Percentiles rank a stretch among this genome's conserved stretches.
These are phyloP conservation scores for Globomyces pollinis-pini DNA, from an alignment of 192 early-diverging fungal species.

Conservation along the genomic window DNA sequence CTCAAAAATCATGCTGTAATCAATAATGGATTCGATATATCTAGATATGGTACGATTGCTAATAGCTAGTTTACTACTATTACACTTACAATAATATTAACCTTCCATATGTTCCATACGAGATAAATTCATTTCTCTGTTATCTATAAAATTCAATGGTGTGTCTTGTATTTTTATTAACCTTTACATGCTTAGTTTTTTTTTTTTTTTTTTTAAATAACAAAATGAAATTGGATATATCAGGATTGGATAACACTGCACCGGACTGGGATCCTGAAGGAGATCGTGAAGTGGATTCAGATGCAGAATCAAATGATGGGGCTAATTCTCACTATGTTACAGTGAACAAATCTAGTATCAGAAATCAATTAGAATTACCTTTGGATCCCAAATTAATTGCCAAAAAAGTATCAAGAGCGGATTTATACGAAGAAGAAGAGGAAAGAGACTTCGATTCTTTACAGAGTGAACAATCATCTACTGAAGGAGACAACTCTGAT, in stretches of 20 bases:
- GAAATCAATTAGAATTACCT: neutral
- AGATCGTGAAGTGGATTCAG: neutral
- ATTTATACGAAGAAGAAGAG: constrained; percentile 7
- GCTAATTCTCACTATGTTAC: neutral
- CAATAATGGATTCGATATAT: no score
- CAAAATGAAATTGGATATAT: neutral
- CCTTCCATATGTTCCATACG: no score
- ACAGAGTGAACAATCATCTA: no score
- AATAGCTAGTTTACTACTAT: no score
- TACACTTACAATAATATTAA: no score
- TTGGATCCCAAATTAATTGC: constrained; percentile 30
- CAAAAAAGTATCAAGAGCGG: constrained; percentile 20
- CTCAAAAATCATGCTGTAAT: no score
- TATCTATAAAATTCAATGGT: no score
- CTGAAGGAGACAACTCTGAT: neutral
- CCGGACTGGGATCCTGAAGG: neutral
- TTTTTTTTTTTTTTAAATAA: neutral
- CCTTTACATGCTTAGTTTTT: neutral
- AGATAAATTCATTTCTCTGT: no score
- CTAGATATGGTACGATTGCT: no score
- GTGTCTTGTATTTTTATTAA: no score
- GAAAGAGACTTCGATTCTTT: neutral
- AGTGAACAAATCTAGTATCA: neutral
- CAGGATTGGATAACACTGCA: neutral
- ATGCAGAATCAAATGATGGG: neutral